Base-by-base conservation (phyloP, 192 early-diverging fungal species). In the Dissophora ornata region DNA sequence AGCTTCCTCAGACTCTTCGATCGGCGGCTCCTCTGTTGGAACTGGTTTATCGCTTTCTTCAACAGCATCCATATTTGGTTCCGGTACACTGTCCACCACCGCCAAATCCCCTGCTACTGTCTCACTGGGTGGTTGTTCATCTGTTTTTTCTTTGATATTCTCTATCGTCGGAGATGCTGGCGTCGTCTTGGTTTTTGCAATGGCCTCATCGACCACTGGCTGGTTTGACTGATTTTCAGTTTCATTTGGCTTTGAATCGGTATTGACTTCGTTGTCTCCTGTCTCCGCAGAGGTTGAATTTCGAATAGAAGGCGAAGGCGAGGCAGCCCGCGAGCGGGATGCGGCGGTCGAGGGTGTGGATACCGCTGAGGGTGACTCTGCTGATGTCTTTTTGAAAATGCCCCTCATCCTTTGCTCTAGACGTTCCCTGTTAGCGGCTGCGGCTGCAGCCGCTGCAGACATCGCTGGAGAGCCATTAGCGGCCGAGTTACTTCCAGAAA, bases 321-420 rank as follows among this genome's bases (percentile, higher is more conserved):
- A 58, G 18, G 18, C 60, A 9, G 42, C 49, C 21, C 33, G 55
- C 3, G 81, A 57, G 25, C 57, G 3, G 16, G 48, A 5, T 40
- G 57, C 36, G 44, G 49, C 13, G 11, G 28, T 46, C 8, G 81
- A 44, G 32, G 62, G 70, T 16, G 52, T 41, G 4, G 70, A 44
- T 2, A 65, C 63, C 3, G 60, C 26, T 10, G 80, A 44, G 1
- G 54, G 60, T 3, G 81, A 64, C 1, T 78, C 58, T 16, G 63
- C 42, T 2, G 69, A n/a, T n/a, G n/a, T 8, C 34, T 64, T 44
- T 30, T 67, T 62, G 29, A 77, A 57, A 18, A 50, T 67, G 7
- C 64, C 65, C 67, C 33, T 87, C 84, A 42, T 81, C 68, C 68
- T 81, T 79, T 48, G 85, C 79, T 53, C 85, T 82, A 68, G 82